Base-by-base conservation (phyloP, 805 yeast genomes). In the Yarrowia phangngaensis region DNA sequence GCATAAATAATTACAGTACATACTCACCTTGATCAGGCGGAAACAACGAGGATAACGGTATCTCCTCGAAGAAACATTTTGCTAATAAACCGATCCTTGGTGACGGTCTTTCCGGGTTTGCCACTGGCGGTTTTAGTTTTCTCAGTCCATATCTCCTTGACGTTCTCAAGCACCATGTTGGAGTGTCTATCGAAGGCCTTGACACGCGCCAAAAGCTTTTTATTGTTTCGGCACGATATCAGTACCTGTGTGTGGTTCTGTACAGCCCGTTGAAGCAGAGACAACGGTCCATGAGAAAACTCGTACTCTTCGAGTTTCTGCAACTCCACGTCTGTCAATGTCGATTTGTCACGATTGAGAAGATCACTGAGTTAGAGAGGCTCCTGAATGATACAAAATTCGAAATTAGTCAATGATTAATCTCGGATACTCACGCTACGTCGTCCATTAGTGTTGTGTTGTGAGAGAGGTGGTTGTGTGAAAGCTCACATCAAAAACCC, bases 181-280 rank as follows among this genome's bases (percentile, higher is more conserved):
- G 95, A 83, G 66, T 92, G 99, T 61, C 95, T 80, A 64, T 92
- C 99, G 64, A 88, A 92, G 0, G 97, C 97, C 60, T 84, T 84
- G 43, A 92, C 92, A 56, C 85, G 79, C 2, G 89, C 95, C 22
- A 92, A 75, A 30, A 92, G 72, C 66, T 92, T 92, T 62, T 89
- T 96, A 64, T 90, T 89, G 64, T 92, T 92, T 60, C 99, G 75
- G 53, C 95, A 76, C 15, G 95, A 85, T 53, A 92, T 84, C 52
- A 92, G 76, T 4, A 92, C 86, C 19, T 87, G 86, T 2, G 84
- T 74, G 45, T 79, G 80, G 48, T 78, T 74, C 53, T 79, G 74
- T 30, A 87, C 82, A 0, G 97, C 88, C 35, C 80, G 79, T 56
- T 88, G 86, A n/a, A 92, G 74, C 20, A 92, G 72, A 3, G 90